Percentiles rank a stretch among this genome's conserved stretches.
Conservation (phyloP, 192 early-diverging fungal genomes). For the Dimargaris xerosporica region DNA sequence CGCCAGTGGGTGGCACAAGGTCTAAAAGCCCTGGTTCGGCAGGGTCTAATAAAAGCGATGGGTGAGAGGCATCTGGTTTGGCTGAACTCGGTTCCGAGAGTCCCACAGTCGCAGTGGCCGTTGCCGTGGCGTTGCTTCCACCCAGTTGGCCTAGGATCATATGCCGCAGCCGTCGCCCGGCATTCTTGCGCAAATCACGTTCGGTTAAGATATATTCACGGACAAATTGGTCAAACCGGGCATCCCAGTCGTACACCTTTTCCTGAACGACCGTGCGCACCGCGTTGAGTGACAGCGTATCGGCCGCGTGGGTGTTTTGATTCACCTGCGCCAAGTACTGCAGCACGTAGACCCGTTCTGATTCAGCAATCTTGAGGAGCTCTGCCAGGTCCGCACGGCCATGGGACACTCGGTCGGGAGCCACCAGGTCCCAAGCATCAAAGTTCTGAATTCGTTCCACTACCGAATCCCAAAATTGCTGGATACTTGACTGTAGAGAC, state of each 20-base stretch:
- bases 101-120: not conserved
- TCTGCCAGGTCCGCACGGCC: constrained; percentile 57
- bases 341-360: constrained; percentile 66
- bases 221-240: constrained; percentile 65
- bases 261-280: constrained; percentile 62
- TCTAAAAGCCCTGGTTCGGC: too few relatives aligned
- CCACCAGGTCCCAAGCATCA: constrained; percentile 54
- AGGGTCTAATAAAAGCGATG: too few relatives aligned
- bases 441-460: constrained; percentile 64
- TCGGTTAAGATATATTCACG: constrained; percentile 71
- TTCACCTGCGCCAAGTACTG: constrained; percentile 75
- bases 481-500: constrained; percentile 46
- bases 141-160: not conserved
- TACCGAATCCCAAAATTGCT: constrained; percentile 76
- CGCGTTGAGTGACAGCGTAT: constrained; percentile 66
- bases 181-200: constrained; percentile 40
- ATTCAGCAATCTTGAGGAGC: constrained; percentile 48
- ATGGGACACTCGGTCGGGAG: constrained; percentile 44
- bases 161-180: constrained; percentile 4
- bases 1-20: too few relatives aligned
- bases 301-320: constrained; percentile 55
- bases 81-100: not conserved
- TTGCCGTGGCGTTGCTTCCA: constrained; percentile 3
- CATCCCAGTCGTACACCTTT: constrained; percentile 70
- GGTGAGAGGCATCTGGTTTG: not conserved